A percentile compares a stretch with the other conserved stretches of the same genome.
Evolutionary conservation across 73 alveolate genomes (phyloP).

Genomic region (Paramecium primaurelia): DNA sequence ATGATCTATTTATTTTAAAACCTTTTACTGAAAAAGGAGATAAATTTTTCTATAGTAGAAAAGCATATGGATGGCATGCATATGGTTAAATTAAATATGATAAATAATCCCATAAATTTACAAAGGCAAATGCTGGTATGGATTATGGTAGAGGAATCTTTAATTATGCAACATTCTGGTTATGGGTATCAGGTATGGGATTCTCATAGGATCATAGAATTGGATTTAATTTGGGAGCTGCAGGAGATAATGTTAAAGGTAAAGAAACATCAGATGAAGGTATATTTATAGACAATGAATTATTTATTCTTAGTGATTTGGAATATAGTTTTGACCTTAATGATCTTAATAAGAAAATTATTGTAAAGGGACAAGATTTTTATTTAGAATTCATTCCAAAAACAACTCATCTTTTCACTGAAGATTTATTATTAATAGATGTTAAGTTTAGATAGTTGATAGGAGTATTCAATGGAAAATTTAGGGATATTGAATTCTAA

Average conservation of each 20-base stretch:
- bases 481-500: background rate
- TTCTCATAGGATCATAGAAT: background rate
- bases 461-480: slow-evolving; percentile 3
- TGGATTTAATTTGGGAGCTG: slow-evolving; percentile 40
- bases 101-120: background rate
- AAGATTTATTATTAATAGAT: slow-evolving; percentile 10
- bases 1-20: background rate
- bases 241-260: background rate
- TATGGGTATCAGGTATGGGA: slow-evolving; percentile 31
- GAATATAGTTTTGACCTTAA: background rate
- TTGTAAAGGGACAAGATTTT: background rate
- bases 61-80: slow-evolving; percentile 26
- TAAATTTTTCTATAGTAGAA: background rate
- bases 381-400: slow-evolving; percentile 25
- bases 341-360: background rate
- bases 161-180: slow-evolving; percentile 27
- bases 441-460: background rate
- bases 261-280: background rate
- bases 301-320: background rate
- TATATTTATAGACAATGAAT: background rate
- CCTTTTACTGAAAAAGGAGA: background rate
- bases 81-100: background rate
- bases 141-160: slow-evolving; percentile 38
- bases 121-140: slow-evolving; percentile 3
- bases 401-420: background rate